Evolutionary conservation across 2,329 filamentous ascomycete genomes (phyloP), one percentile per base, ranked within the genome.

Genomic region (Apiospora arundinis): DNA sequence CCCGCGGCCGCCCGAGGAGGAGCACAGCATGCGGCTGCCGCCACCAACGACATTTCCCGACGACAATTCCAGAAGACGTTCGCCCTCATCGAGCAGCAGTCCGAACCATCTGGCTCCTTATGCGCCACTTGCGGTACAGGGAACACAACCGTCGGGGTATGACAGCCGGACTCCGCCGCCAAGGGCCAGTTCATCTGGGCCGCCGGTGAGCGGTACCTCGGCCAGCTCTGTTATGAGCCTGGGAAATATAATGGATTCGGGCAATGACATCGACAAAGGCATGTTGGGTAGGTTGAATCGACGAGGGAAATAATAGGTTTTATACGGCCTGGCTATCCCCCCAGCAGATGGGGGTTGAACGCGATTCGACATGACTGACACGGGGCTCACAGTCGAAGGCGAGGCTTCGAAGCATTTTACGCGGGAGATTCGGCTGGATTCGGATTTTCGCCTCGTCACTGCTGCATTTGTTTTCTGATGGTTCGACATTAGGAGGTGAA

Each of bases 211-310:
- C 44, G 79, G 79, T 48, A 79, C 79, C 45, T 82, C 81, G 32
- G 83, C 82, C 72, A 82, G 79, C 71, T 87, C 85, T n/a, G 83
- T 87, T 28, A 89, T 88, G 86, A 88, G 85, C 75, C 75, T 88
- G 52, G 85, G 84, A 76, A 87, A 86, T 71, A 79, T 87, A 73
- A 84, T 88, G 76, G 86, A 85, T 68, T 75, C 76, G 18, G 76
- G 71, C 16, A 85, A 82, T 74, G 87, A 89, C 71, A 88, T 89
- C 71, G 88, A 90, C 75, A 83, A 83, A 74, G 84, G 81, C 72
- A 90, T 90, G 88, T 81, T 90, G 70, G 83, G 84, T 49, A 83
- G 86, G 48, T 77, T 89, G 69, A 86, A 88, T 73, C 81, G 84
- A 66, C 80, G 80, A 74, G 44, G 69, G 37, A 63, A 63, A 63